Conservation (phyloP, 371 early-diverging fungal genomes). For the Zopfochytrium polystomum region DNA sequence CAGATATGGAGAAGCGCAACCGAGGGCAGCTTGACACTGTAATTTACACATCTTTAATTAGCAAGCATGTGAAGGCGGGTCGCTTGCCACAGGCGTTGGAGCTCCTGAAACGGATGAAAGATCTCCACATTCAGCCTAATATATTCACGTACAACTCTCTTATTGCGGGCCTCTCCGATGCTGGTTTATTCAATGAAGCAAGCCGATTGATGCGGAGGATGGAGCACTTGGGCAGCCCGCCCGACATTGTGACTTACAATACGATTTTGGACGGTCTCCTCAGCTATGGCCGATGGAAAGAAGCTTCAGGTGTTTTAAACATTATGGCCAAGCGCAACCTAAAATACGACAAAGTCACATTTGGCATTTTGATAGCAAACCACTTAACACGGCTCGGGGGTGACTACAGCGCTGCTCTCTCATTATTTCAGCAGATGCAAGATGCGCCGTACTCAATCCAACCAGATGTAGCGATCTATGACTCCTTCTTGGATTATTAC, state of each 20-base stretch:
- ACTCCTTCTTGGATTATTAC: constrained; percentile 6
- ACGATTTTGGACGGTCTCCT: constrained; percentile 41
- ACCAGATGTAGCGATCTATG: constrained; percentile 3
- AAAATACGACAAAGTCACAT: constrained; percentile 47
- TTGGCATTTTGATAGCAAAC: constrained; percentile 51
- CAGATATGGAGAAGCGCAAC: not conserved
- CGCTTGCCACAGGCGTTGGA: constrained; percentile 11
- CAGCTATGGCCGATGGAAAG: constrained; percentile 32
- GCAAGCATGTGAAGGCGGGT: not conserved
- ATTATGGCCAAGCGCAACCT: constrained; percentile 38
- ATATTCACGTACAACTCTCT: constrained; percentile 47
- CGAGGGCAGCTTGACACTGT: not conserved
- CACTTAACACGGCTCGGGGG: constrained; percentile 23
- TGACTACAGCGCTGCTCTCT: constrained; percentile 5
- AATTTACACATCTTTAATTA: constrained; percentile 13
- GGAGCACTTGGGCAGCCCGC: constrained; percentile 23
- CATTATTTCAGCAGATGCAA: constrained; percentile 17
- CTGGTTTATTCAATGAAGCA: constrained; percentile 32
- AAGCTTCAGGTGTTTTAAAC: constrained; percentile 37
- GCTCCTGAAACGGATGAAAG: constrained; percentile 36
- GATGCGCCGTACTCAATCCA: constrained; percentile 12
- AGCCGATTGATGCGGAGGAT: constrained; percentile 37
- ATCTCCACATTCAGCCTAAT: constrained; percentile 31
- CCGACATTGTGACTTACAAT: constrained; percentile 28
- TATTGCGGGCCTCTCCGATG: constrained; percentile 42